These are phyloP conservation scores for Psilocybe mexicana DNA, from an alignment of 1,284 basidiomycete species.

Conservation along the genomic window DNA sequence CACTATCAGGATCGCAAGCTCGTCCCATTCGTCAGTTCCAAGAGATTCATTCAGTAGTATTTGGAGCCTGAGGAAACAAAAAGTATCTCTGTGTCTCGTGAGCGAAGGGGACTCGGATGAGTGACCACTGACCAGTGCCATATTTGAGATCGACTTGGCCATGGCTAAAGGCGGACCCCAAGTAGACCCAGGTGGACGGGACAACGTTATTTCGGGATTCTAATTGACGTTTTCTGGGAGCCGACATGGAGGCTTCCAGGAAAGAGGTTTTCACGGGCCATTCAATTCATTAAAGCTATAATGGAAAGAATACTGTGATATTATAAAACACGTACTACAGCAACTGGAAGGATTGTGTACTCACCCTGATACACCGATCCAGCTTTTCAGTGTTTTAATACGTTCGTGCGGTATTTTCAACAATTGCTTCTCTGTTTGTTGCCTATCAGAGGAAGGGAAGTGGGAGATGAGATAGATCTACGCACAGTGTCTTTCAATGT, in stretches of 20 bases:
- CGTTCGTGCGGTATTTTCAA: conserved; percentile 41
- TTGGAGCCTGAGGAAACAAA: conserved; percentile 44
- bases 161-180: conserved; percentile 29
- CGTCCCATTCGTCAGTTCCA: conserved; percentile 33
- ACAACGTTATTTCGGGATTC: conserved; percentile 28
- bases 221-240: conserved; percentile 30
- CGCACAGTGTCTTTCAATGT: conserved; percentile 45
- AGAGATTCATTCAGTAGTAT: conserved; percentile 36
- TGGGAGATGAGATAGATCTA: neutral
- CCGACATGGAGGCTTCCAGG: conserved; percentile 20
- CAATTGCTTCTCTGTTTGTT: conserved; percentile 37
- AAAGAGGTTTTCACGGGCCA: conserved; percentile 14
- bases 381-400: conserved; percentile 32
- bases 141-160: conserved; percentile 40
- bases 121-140: conserved; percentile 38
- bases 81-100: conserved; percentile 48
- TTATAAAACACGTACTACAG: neutral
- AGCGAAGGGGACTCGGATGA: conserved; percentile 39
- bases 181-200: conserved; percentile 17
- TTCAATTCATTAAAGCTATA: no score
- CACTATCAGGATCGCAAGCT: conserved; percentile 47
- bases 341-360: conserved; percentile 1
- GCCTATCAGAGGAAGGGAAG: neutral
- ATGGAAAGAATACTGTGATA: no score
- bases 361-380: conserved; percentile 37